Evolutionary conservation across 2,329 filamentous ascomycete genomes (phyloP), one percentile per base, ranked within the genome.

Genomic region (Tricladium varicosporioides): DNA sequence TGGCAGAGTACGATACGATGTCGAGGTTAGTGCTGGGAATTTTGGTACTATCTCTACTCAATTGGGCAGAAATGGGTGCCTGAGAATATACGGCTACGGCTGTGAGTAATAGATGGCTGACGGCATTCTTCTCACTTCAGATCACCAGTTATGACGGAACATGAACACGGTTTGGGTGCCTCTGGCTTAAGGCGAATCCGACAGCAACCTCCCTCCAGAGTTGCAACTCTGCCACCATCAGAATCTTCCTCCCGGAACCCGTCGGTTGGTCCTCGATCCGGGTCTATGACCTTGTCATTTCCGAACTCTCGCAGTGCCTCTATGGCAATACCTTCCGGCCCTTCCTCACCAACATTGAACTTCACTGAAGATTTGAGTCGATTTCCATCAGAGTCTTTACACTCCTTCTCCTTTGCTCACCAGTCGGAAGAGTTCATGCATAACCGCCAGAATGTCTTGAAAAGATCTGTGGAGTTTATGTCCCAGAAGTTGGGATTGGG

Each of bases 331-430:
- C 51, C 65, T 36, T 78, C 85, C n/a, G 86, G 80, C 5, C 86
- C 87, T 19, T 78, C 80, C 16, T 92, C 91, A 18, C 91, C 91
- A 19, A 83, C 76, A 5, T 68, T 89, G 44, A 77, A 83, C 60
- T 91, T 92, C 69, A 83, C 85, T 68, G 94, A 97, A 76, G 94
- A 99, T 70, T 82, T 99, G 47, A 87, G 87, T 47, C 87, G 92
- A 51, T 99, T 99, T 71, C 93, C 94, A 1, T 91, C 91, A 65
- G 94, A 99, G 71, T 99, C 94, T 5, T 78, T 99, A 48, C 94
- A 99, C 74, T 99, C 94, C 1, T 99, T 99, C 76, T 97, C 93
- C 11, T 99, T 99, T 73, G 91, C 94, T 43, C 91, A 96, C 65
- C 92, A 96, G 73, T 93, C 92, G 2, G 92, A 96, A 69, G 93